phyloP scores from a whole-genome alignment of 495 filamentous ascomycete species.

The Aspergillus nidulans region DNA sequence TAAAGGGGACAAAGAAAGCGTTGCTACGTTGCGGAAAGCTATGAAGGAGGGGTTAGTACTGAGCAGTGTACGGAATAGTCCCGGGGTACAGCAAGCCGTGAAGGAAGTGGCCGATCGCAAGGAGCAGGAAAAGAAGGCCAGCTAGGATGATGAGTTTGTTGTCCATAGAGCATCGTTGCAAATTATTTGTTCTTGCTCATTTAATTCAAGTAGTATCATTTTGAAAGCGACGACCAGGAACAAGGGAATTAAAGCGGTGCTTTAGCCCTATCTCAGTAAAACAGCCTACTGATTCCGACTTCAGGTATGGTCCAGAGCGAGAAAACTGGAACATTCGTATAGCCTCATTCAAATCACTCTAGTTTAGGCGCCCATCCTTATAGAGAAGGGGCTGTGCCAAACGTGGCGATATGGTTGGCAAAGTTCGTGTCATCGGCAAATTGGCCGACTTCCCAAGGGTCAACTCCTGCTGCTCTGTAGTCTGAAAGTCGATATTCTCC shows the following conservation, averaged over 20 bases:
- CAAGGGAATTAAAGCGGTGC: no score
- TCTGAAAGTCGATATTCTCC: background rate
- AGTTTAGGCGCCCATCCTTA: background rate
- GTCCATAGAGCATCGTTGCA: conserved; percentile 2
- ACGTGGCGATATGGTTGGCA: conserved; percentile 22
- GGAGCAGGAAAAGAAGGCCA: conserved; percentile 27
- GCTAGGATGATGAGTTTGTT: conserved; percentile 1
- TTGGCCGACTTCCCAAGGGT: background rate
- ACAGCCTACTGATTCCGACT: no score
- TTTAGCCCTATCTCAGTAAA: no score
- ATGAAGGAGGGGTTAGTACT: conserved; percentile 75
- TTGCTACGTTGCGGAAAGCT: conserved; percentile 55
- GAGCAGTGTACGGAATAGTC: conserved; percentile 66
- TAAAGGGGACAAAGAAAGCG: conserved; percentile 58
- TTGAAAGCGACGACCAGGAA: no score
- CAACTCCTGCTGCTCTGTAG: background rate
- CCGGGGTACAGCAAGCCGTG: conserved; percentile 71
- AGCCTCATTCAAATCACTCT: background rate
- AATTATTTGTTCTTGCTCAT: background rate
- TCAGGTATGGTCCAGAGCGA: no score
- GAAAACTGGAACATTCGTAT: background rate
- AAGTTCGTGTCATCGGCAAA: conserved; percentile 12
- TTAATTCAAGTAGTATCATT: no score
- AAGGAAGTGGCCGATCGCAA: conserved; percentile 56
- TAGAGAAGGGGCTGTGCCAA: background rate